Evolutionary conservation across 768 basidiomycete genomes (phyloP).

Genomic region (Termitomyces sp.): DNA sequence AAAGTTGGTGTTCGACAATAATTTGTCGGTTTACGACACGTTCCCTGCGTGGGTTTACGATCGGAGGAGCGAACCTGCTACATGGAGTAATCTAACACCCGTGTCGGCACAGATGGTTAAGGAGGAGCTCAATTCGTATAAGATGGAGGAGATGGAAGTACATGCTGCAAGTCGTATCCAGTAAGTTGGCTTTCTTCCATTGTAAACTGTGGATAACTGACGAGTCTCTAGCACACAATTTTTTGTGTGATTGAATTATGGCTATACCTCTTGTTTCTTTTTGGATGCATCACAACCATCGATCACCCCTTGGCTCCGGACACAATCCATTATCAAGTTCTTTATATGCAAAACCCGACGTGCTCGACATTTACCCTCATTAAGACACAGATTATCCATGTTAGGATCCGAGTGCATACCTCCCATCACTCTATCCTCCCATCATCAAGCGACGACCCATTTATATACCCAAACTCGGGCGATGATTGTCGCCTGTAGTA

Average conservation of each 20-base stretch:
- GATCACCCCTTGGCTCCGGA: conserved; percentile 9
- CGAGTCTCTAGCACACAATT: conserved; percentile 65
- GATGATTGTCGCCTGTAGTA: conserved; percentile 14
- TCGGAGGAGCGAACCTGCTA: conserved; percentile 91
- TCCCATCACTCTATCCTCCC: conserved; percentile 4
- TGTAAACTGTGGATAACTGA: background rate
- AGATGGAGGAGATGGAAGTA: conserved; percentile 99
- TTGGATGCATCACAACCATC: conserved; percentile 18
- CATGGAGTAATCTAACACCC: conserved; percentile 94
- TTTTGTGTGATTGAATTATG: conserved; percentile 57
- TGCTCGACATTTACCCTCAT: conserved; percentile 23
- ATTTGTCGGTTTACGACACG: conserved; percentile 95
- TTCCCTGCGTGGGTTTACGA: conserved; percentile 91
- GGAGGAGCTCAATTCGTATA: conserved; percentile 96
- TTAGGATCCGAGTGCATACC: conserved; percentile 15
- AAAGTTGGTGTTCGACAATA: conserved; percentile 83
- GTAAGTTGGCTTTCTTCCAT: conserved; percentile 41
- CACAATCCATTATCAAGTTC: conserved; percentile 13
- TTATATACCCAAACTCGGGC: conserved; percentile 18
- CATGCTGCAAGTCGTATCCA: conserved; percentile 89
- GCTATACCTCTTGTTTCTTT: conserved; percentile 16
- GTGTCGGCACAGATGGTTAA: conserved; percentile 95
- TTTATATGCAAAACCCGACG: conserved; percentile 20
- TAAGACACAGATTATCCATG: conserved; percentile 10
- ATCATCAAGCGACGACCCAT: conserved; percentile 7